Evolutionary conservation across 768 basidiomycete genomes (phyloP).

Genomic region (Pleurotus salmoneostramineus): DNA sequence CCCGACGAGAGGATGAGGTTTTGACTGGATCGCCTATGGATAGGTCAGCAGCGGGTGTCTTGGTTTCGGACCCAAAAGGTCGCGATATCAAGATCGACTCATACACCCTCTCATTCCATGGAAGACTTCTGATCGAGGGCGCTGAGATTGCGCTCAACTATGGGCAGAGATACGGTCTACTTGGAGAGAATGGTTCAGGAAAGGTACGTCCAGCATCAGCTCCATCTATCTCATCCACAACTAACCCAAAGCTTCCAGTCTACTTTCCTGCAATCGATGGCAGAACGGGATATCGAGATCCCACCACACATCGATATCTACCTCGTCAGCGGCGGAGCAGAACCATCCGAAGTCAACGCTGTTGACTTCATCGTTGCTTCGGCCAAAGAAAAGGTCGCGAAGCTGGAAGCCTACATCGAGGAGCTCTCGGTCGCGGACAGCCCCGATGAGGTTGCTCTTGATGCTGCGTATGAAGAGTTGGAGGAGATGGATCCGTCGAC

Average conservation of each 20-base stretch:
- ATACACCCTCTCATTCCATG: constrained; percentile 96
- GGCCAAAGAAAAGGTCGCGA: constrained; percentile 89
- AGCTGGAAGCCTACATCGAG: constrained; percentile 91
- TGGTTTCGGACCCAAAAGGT: constrained; percentile 87
- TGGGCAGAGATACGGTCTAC: constrained; percentile 89
- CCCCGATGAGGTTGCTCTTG: constrained; percentile 85
- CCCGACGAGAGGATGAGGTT: not conserved
- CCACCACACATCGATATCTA: constrained; percentile 97
- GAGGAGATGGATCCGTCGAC: constrained; percentile 96
- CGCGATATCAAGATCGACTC: constrained; percentile 98
- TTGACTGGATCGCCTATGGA: constrained; percentile 10
- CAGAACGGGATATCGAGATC: constrained; percentile 92
- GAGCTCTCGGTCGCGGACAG: constrained; percentile 87
- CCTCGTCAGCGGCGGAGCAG: constrained; percentile 93
- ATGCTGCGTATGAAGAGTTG: constrained; percentile 89
- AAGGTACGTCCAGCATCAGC: constrained; percentile 61
- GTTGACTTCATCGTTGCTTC: constrained; percentile 94
- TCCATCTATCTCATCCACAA: not conserved
- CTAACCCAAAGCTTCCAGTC: constrained; percentile 47
- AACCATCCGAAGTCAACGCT: constrained; percentile 94
- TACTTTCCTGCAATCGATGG: constrained; percentile 93
- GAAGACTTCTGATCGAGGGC: constrained; percentile 71
- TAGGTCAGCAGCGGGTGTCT: constrained; percentile 88
- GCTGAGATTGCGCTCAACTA: constrained; percentile 82
- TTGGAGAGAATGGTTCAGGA: constrained; percentile 98